Conservation (phyloP, 768 basidiomycete genomes). For the Dacryopinax primogenitus region DNA sequence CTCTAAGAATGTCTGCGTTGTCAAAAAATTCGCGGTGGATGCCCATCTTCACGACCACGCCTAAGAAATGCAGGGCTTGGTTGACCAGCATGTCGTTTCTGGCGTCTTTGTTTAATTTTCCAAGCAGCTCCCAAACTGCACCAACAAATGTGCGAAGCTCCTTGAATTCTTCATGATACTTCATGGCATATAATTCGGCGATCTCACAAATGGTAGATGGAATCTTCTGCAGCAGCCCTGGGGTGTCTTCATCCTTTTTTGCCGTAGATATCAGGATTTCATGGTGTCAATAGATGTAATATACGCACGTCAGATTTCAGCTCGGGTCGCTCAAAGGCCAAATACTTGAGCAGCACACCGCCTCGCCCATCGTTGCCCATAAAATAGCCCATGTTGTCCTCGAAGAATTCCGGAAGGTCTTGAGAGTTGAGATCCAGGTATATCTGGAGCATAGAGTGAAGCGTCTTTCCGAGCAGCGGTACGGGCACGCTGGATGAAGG, state of each 20-base stretch:
- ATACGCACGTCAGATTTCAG: conserved; percentile 55
- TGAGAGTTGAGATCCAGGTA: conserved; percentile 93
- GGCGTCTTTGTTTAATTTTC: conserved; percentile 19
- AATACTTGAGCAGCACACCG: conserved; percentile 57
- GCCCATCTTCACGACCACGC: conserved; percentile 80
- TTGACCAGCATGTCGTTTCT: conserved; percentile 55
- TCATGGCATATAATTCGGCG: conserved; percentile 73
- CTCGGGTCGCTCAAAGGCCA: conserved; percentile 63
- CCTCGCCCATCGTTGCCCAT: conserved; percentile 47
- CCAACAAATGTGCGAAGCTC: conserved; percentile 64
- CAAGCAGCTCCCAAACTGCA: conserved; percentile 81
- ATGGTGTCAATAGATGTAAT: neutral
- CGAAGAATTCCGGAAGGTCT: conserved; percentile 86
- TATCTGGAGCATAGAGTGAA: conserved; percentile 69
- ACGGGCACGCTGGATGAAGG: conserved; percentile 32
- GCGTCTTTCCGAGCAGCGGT: conserved; percentile 50
- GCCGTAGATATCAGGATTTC: neutral
- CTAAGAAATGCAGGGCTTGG: conserved; percentile 80
- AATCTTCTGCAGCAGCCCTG: conserved; percentile 78
- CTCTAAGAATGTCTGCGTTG: conserved; percentile 59
- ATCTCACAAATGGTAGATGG: conserved; percentile 86
- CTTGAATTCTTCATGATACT: conserved; percentile 65
- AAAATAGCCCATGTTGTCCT: conserved; percentile 73
- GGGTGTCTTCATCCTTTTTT: conserved; percentile 54
- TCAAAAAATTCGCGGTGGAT: conserved; percentile 68